Conservation (phyloP, 768 basidiomycete genomes). For the Tricholomella constricta region DNA sequence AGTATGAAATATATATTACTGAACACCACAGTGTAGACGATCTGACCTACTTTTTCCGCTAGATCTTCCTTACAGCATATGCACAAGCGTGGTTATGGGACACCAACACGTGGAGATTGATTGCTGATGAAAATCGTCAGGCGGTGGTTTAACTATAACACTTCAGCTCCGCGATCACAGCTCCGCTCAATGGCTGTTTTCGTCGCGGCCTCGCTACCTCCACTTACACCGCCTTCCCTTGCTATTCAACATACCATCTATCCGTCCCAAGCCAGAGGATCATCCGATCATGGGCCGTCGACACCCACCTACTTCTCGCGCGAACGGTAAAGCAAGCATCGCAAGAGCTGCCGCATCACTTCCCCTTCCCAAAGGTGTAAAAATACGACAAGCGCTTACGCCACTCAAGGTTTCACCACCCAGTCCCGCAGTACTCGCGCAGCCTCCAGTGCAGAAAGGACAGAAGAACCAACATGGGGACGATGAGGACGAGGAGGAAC, state of each 20-base stretch:
- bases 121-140: neutral
- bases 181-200: neutral
- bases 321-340: neutral
- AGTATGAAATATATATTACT: too few relatives aligned
- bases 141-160: neutral
- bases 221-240: neutral
- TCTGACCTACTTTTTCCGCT: too few relatives aligned
- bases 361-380: neutral
- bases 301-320: neutral
- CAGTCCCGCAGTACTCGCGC: neutral
- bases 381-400: neutral
- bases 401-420: neutral
- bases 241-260: neutral
- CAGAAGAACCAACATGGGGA: neutral
- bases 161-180: neutral
- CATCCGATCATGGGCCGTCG: neutral
- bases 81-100: neutral
- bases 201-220: neutral
- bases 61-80: too few relatives aligned
- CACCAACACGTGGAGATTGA: neutral
- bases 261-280: neutral
- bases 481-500: neutral
- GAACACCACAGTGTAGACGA: too few relatives aligned
- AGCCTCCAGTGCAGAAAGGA: neutral
- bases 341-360: neutral